Evolutionary conservation across 805 yeast species (phyloP).

Genomic region (Wickerhamomyces bovis): DNA sequence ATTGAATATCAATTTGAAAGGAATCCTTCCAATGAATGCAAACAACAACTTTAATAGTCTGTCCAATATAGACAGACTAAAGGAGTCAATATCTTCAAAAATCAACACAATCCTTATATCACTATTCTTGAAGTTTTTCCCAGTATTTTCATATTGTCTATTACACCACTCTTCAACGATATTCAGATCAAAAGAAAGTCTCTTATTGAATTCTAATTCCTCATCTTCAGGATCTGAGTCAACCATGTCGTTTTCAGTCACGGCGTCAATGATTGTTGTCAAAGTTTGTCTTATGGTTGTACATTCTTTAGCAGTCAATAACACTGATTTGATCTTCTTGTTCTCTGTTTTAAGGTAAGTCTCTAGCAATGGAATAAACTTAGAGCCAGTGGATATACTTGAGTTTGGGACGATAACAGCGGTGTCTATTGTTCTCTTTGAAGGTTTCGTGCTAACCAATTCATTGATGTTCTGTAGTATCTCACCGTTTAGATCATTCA

Average conservation of each 20-base stretch:
- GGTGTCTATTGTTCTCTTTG: conserved; percentile 10
- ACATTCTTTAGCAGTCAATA: conserved; percentile 21
- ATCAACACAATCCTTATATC: conserved; percentile 17
- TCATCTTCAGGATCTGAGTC: conserved; percentile 10
- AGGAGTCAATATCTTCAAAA: conserved; percentile 23
- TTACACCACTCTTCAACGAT: conserved; percentile 22
- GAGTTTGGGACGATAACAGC: conserved; percentile 18
- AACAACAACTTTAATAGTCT: conserved; percentile 12
- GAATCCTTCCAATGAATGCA: conserved; percentile 14
- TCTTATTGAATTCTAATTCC: conserved; percentile 13
- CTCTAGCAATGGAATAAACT: conserved; percentile 12
- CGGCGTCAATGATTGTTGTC: conserved; percentile 16
- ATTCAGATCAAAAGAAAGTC: conserved; percentile 22
- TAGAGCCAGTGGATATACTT: conserved; percentile 15
- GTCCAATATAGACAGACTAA: conserved; percentile 16
- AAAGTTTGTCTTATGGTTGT: conserved; percentile 21
- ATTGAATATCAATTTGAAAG: conserved; percentile 21
- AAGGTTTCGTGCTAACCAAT: conserved; percentile 3
- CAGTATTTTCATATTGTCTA: conserved; percentile 1
- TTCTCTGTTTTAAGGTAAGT: conserved; percentile 4
- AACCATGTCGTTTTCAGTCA: conserved; percentile 1
- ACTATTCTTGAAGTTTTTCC: conserved; percentile 1
- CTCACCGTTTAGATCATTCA: conserved; percentile 12
- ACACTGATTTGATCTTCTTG: conserved; percentile 10
- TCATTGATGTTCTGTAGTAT: conserved; percentile 10